A percentile compares a stretch with the other conserved stretches of the same genome.
These are phyloP conservation scores for Cicer bijugum DNA, from an alignment of 306 rosid species.

Conservation along the genomic window DNA sequence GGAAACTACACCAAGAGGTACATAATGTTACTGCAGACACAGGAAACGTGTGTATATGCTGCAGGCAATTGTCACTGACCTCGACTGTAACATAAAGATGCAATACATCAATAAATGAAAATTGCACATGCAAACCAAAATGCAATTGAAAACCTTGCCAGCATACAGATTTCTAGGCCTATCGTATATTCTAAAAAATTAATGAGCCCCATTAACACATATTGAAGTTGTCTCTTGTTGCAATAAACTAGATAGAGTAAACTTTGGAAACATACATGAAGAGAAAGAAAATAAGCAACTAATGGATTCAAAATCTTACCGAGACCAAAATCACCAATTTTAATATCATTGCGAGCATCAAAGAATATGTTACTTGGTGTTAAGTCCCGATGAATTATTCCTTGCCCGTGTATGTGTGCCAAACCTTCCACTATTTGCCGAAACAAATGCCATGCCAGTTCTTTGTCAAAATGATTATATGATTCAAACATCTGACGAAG, in stretches of 20 bases:
- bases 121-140: slow-evolving; percentile 33
- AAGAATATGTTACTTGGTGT: slow-evolving; percentile 94
- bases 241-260: slow-evolving; percentile 30
- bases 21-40: slow-evolving; percentile 14
- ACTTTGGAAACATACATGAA: slow-evolving; percentile 35
- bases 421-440: slow-evolving; percentile 99
- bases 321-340: slow-evolving; percentile 98
- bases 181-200: slow-evolving; percentile 23
- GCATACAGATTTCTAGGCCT: slow-evolving; percentile 8
- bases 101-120: slow-evolving; percentile 33
- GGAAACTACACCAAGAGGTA: slow-evolving; percentile 36
- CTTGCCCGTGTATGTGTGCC: slow-evolving; percentile 96
- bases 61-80: slow-evolving; percentile 35
- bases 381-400: slow-evolving; percentile 96
- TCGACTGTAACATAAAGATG: slow-evolving; percentile 8
- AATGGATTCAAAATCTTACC: slow-evolving; percentile 63
- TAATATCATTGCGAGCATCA: slow-evolving; percentile 95
- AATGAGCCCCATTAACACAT: slow-evolving; percentile 20
- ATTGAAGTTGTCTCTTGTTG: slow-evolving; percentile 32
- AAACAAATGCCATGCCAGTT: slow-evolving; percentile 79
- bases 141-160: slow-evolving; percentile 19
- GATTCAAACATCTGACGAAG: slow-evolving; percentile 83
- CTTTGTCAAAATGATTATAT: slow-evolving; percentile 78
- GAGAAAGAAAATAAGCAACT: slow-evolving; percentile 33
- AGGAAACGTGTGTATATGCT: slow-evolving; percentile 8